Percentiles rank a stretch among this genome's conserved stretches.
phyloP scores from a whole-genome alignment of 1,139 yeast species.

The Candida frijolesensis region DNA sequence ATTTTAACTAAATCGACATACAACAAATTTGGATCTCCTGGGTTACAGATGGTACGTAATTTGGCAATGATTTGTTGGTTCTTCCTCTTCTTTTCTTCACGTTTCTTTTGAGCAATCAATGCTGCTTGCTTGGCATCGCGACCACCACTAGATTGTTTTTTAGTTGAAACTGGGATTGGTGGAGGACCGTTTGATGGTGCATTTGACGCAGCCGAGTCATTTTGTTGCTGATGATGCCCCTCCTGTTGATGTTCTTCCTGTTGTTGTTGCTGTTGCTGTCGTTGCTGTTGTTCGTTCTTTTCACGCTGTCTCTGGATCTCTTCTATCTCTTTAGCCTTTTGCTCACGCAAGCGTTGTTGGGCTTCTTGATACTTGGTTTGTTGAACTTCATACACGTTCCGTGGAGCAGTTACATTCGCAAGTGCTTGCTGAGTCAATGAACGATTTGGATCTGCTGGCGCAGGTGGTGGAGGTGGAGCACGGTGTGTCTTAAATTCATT shows the following conservation, averaged over 20 bases:
- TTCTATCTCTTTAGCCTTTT: slow-evolving; percentile 12
- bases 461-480: slow-evolving; percentile 39
- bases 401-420: slow-evolving; percentile 15
- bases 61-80: slow-evolving; percentile 72
- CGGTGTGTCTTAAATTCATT: slow-evolving; percentile 34
- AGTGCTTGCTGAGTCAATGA: slow-evolving; percentile 18
- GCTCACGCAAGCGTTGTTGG: slow-evolving; percentile 15
- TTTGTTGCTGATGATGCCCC: not conserved
- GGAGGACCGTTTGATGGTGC: slow-evolving; percentile 4
- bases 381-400: slow-evolving; percentile 10
- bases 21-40: slow-evolving; percentile 80
- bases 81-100: slow-evolving; percentile 71
- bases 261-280: slow-evolving; percentile 3
- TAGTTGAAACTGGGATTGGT: slow-evolving; percentile 8
- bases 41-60: slow-evolving; percentile 75
- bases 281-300: slow-evolving; percentile 15
- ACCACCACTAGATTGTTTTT: slow-evolving; percentile 26
- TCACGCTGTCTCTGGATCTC: slow-evolving; percentile 12
- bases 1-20: slow-evolving; percentile 76
- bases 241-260: not conserved
- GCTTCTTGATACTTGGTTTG: slow-evolving; percentile 15
- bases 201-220: not conserved
- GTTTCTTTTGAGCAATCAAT: slow-evolving; percentile 61
- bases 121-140: slow-evolving; percentile 62
- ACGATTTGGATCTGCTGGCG: slow-evolving; percentile 11